Percentiles rank a stretch among this genome's conserved stretches.
Conservation (phyloP, 371 early-diverging fungal species). For the Mucor velutinosus region DNA sequence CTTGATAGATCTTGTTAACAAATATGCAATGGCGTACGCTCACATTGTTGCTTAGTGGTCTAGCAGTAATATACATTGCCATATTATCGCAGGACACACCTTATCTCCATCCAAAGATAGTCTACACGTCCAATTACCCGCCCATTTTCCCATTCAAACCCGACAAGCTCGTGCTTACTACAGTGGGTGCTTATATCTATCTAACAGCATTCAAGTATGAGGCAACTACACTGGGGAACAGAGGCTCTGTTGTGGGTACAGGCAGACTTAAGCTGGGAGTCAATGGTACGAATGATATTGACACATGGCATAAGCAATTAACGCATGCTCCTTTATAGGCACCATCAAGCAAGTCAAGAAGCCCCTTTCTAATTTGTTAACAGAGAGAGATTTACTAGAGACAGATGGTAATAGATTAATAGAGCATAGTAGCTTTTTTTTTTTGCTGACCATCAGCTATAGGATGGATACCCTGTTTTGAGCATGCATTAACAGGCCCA, state of each 20-base stretch:
- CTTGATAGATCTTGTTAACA: neutral
- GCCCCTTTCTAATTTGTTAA: conserved; percentile 14
- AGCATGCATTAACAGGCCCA: conserved; percentile 36
- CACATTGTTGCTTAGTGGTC: conserved; percentile 34
- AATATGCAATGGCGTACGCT: conserved; percentile 53
- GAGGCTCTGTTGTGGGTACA: conserved; percentile 20
- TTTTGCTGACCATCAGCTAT: neutral
- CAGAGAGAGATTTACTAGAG: conserved; percentile 14
- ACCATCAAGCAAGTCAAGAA: conserved; percentile 20
- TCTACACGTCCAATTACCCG: conserved; percentile 19
- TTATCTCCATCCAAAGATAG: conserved; percentile 39
- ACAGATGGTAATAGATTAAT: conserved; percentile 6
- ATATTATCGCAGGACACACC: conserved; percentile 43
- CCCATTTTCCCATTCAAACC: conserved; percentile 18
- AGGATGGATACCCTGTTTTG: conserved; percentile 33
- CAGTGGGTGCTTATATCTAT: conserved; percentile 32
- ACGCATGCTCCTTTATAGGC: conserved; percentile 7
- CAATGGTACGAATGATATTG: conserved; percentile 14
- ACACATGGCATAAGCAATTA: neutral
- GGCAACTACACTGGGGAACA: neutral
- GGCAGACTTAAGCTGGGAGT: conserved; percentile 29
- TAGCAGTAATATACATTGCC: conserved; percentile 37
- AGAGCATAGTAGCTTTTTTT: neutral
- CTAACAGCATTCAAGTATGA: conserved; percentile 37
- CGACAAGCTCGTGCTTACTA: conserved; percentile 30